These are phyloP conservation scores for Epichloe sp. DNA, from an alignment of 2,329 filamentous ascomycete genomes.

Conservation along the genomic window DNA sequence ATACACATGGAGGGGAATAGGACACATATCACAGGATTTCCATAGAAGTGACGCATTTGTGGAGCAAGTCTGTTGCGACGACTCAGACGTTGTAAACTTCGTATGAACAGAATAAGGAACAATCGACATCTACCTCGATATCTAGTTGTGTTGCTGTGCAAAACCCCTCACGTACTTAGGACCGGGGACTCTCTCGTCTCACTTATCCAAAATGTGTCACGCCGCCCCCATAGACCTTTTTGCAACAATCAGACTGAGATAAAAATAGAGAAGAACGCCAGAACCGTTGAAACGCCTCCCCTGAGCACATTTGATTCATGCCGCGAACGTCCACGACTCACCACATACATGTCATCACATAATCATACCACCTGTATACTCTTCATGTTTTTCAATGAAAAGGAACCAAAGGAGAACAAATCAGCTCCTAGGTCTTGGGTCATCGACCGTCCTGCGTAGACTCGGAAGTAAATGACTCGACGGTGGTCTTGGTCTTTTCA, in stretches of 20 bases:
- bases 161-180: neutral
- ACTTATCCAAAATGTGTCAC: neutral
- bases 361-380: neutral
- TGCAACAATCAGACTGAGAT: neutral
- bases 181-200: neutral
- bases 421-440: neutral
- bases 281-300: neutral
- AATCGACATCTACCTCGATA: neutral
- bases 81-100: neutral
- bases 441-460: slow-evolving; percentile 12
- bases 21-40: neutral
- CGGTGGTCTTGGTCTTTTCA: slow-evolving; percentile 17
- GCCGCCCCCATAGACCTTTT: neutral
- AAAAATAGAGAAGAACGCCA: neutral
- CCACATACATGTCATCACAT: neutral
- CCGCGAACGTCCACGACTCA: neutral
- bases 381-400: neutral
- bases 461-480: slow-evolving; percentile 11
- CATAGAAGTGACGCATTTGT: too few species aligned
- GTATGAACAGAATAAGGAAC: neutral
- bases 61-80: neutral
- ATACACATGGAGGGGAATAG: too few species aligned
- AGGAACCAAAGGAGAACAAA: neutral
- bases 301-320: neutral
- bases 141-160: neutral